Evolutionary conservation across 2,329 filamentous ascomycete species (phyloP).

Genomic region (Aspergillaceae sp.): DNA sequence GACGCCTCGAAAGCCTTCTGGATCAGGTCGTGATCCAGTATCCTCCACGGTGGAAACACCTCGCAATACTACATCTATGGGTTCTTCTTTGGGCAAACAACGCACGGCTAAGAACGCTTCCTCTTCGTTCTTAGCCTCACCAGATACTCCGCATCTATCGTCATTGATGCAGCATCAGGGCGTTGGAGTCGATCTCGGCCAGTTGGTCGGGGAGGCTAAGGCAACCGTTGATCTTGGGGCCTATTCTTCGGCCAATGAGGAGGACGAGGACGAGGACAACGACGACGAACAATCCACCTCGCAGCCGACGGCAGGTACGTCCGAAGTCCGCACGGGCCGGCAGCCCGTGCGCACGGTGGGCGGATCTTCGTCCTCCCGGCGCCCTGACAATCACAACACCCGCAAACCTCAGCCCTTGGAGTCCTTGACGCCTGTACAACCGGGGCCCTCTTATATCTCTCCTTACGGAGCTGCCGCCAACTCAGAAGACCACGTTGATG

Average conservation of each 20-base stretch:
- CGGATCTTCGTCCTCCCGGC: constrained; percentile 31
- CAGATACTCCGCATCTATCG: constrained; percentile 59
- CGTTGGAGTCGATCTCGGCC: constrained; percentile 51
- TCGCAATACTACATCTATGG: constrained; percentile 3
- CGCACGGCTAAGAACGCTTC: constrained; percentile 12
- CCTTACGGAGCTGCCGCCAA: constrained; percentile 27
- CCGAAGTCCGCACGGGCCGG: constrained; percentile 23
- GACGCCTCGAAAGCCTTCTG: constrained; percentile 15
- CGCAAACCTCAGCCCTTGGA: constrained; percentile 44
- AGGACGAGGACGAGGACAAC: constrained; percentile 22
- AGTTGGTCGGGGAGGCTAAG: constrained; percentile 50
- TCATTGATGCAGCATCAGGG: constrained; percentile 55
- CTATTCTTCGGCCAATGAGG: constrained; percentile 33
- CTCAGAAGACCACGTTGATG: constrained; percentile 41
- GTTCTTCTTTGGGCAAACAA: constrained; percentile 1
- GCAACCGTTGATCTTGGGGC: constrained; percentile 31
- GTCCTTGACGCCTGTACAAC: constrained; percentile 28
- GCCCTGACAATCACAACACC: constrained; percentile 36
- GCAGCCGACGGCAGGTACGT: constrained; percentile 5
- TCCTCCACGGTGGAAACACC: constrained; percentile 20
- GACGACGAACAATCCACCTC: constrained; percentile 23
- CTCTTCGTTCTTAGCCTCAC: constrained; percentile 45
- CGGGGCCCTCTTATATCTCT: constrained; percentile 16
- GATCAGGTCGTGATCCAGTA: constrained; percentile 4
- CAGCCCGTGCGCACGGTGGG: constrained; percentile 52